phyloP scores from a whole-genome alignment of 2,329 filamentous ascomycete genomes.

The Venturia nashicola region DNA sequence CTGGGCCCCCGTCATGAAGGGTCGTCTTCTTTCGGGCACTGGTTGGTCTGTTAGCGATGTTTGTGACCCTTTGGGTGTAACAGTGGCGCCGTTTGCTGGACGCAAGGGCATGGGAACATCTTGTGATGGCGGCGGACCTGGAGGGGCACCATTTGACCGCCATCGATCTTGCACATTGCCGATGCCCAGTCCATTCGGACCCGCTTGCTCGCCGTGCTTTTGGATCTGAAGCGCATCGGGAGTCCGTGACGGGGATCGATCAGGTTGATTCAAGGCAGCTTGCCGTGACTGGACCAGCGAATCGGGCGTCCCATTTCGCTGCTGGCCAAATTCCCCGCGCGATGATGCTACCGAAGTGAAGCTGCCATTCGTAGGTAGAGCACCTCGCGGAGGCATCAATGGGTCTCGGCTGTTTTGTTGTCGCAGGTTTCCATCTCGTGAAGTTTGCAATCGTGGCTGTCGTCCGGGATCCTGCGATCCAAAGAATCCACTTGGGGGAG shows the following conservation, averaged over 20 bases:
- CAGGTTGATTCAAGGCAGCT: background rate
- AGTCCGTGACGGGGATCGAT: background rate
- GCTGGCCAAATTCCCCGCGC: slow-evolving; percentile 20
- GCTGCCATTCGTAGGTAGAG: slow-evolving; percentile 20
- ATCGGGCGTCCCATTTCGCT: slow-evolving; percentile 15
- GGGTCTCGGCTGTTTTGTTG: slow-evolving; percentile 17
- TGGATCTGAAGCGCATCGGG: background rate
- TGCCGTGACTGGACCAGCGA: background rate
- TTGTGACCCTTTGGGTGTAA: background rate
- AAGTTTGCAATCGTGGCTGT: slow-evolving; percentile 1
- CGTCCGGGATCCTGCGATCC: background rate
- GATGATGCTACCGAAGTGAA: slow-evolving; percentile 28
- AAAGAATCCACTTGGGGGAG: background rate
- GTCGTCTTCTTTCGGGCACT: slow-evolving; percentile 50
- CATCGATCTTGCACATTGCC: slow-evolving; percentile 1
- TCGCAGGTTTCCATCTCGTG: slow-evolving; percentile 12
- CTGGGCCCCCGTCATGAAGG: slow-evolving; percentile 47
- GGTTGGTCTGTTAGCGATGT: background rate
- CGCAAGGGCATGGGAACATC: background rate
- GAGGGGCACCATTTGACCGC: background rate
- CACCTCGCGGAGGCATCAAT: slow-evolving; percentile 11
- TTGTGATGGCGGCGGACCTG: background rate
- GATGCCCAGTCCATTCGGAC: slow-evolving; percentile 9
- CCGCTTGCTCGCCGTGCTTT: background rate
- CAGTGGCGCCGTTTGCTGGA: background rate